phyloP scores from a whole-genome alignment of 2,329 filamentous ascomycete species.

The Claviceps sp. region DNA sequence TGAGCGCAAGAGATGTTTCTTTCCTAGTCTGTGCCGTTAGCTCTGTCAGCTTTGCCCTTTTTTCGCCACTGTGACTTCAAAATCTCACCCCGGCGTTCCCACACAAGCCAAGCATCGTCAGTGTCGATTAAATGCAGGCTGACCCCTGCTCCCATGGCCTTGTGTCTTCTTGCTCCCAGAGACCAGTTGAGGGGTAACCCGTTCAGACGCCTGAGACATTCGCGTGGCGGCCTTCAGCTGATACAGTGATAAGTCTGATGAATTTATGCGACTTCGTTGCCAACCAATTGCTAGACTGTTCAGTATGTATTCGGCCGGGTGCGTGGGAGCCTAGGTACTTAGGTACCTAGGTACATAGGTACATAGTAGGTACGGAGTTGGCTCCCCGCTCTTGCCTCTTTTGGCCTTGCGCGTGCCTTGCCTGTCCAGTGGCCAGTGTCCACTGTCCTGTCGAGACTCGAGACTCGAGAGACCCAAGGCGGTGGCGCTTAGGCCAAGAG shows the following conservation, averaged over 20 bases:
- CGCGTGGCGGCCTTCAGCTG: neutral
- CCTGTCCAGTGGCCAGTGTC: no score
- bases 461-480: neutral
- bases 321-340: no score
- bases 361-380: no score
- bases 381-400: neutral
- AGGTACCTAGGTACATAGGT: no score
- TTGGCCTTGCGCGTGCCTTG: neutral
- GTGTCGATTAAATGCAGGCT: neutral
- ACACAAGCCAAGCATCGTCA: neutral
- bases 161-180: neutral
- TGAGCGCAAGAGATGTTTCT: neutral
- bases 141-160: neutral
- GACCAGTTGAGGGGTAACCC: no score
- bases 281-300: neutral
- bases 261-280: neutral
- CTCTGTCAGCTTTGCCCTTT: neutral
- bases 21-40: neutral
- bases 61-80: neutral
- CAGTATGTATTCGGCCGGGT: no score
- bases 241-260: neutral
- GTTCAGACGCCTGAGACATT: constrained; percentile 2
- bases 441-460: neutral
- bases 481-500: neutral
- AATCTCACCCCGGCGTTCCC: neutral